phyloP scores from a whole-genome alignment of 2,329 filamentous ascomycete species.

The Colletotrichum euphorbiae region DNA sequence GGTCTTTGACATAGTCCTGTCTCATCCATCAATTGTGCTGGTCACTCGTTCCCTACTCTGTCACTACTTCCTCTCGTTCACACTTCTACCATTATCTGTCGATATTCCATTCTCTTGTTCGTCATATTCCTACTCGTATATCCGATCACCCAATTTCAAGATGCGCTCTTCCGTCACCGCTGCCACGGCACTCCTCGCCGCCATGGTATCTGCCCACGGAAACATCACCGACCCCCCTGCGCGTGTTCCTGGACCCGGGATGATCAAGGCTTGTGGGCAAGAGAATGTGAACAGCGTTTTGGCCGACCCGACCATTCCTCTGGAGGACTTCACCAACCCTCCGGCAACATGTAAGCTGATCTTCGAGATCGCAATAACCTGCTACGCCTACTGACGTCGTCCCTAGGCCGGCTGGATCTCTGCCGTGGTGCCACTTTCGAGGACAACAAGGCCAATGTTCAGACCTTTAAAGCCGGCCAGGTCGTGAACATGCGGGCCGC shows the following conservation, averaged over 20 bases:
- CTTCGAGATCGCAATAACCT: not conserved
- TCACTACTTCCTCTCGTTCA: conserved; percentile 6
- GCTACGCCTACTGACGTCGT: not conserved
- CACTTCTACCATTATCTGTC: conserved; percentile 1
- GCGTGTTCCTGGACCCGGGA: conserved; percentile 57
- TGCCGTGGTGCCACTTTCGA: conserved; percentile 61
- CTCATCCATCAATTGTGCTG: conserved; percentile 30
- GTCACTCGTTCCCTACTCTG: conserved; percentile 37
- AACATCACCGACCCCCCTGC: conserved; percentile 55
- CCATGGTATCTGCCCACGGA: conserved; percentile 55
- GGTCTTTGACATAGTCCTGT: conserved; percentile 10
- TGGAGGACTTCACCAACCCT: conserved; percentile 46
- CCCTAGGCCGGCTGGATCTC: conserved; percentile 50
- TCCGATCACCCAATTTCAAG: conserved; percentile 11
- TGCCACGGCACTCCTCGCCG: conserved; percentile 37
- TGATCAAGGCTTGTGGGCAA: conserved; percentile 57
- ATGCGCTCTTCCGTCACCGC: conserved; percentile 37
- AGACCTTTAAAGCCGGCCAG: conserved; percentile 57
- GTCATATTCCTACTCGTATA: not conserved
- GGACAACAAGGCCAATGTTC: conserved; percentile 57
- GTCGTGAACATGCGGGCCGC: conserved; percentile 54
- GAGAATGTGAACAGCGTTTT: conserved; percentile 51
- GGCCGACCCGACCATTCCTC: conserved; percentile 50
- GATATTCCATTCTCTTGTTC: not conserved
- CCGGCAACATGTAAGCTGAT: conserved; percentile 45